Evolutionary conservation across 1,284 basidiomycete genomes (phyloP).

Genomic region (Fomes fomentarius): DNA sequence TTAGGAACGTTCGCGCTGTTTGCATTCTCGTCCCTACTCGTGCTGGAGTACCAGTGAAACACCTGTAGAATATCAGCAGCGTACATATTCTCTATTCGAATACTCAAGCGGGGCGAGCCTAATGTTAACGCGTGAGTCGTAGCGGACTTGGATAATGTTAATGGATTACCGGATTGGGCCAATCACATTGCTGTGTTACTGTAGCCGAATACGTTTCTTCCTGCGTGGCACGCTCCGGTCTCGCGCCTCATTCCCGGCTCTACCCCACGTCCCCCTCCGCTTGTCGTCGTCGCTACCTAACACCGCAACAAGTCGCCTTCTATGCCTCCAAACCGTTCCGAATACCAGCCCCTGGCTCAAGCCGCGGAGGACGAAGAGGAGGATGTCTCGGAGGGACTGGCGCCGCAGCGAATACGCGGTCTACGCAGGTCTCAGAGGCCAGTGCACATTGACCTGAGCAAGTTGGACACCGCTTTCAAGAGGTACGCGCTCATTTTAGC

Average conservation of each 20-base stretch:
- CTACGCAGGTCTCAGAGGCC: slow-evolving; percentile 53
- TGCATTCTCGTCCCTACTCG: no score
- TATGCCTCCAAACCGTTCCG: slow-evolving; percentile 54
- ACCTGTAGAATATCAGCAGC: no score
- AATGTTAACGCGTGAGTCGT: no score
- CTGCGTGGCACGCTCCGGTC: slow-evolving; percentile 20
- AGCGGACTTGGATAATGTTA: no score
- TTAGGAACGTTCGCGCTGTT: no score
- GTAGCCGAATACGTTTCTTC: slow-evolving; percentile 14
- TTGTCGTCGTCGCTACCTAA: not conserved
- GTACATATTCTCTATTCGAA: no score
- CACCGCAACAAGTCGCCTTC: slow-evolving; percentile 2
- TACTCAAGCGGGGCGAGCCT: no score
- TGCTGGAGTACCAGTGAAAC: no score
- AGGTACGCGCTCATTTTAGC: slow-evolving; percentile 43
- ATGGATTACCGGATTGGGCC: slow-evolving; percentile 13
- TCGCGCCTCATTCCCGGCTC: not conserved
- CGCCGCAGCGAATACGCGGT: slow-evolving; percentile 39
- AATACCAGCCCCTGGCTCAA: slow-evolving; percentile 72
- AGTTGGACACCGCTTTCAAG: slow-evolving; percentile 82
- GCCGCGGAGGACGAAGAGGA: slow-evolving; percentile 52
- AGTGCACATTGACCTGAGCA: slow-evolving; percentile 73
- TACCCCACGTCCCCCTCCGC: slow-evolving; percentile 1
- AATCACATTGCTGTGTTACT: slow-evolving; percentile 5
- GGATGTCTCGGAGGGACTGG: slow-evolving; percentile 46